These are phyloP conservation scores for Haplographium delicatum DNA, from an alignment of 495 filamentous ascomycete genomes.

Conservation along the genomic window DNA sequence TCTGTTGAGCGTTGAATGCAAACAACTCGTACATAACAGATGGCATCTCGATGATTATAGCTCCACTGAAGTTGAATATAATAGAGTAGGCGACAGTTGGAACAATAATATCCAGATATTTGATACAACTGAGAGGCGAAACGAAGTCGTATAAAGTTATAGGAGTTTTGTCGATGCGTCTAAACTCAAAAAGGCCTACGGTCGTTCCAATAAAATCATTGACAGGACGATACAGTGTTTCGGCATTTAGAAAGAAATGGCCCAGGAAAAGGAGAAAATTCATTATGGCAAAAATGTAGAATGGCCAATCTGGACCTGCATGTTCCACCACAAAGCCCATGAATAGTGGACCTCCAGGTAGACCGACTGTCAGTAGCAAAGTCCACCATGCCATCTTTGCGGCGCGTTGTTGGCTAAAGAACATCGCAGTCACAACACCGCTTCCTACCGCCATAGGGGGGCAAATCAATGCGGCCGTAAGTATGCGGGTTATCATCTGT, in stretches of 20 bases:
- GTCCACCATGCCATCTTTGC: conserved; percentile 52
- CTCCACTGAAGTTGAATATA: conserved; percentile 46
- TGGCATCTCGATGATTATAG: conserved; percentile 49
- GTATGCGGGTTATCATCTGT: no score
- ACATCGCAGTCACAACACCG: conserved; percentile 47
- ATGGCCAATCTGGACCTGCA: conserved; percentile 39
- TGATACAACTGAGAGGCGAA: not conserved
- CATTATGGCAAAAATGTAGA: conserved; percentile 36
- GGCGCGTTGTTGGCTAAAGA: conserved; percentile 43
- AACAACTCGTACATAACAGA: conserved; percentile 45
- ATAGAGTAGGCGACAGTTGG: conserved; percentile 47
- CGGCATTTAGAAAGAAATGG: no score
- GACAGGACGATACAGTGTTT: no score
- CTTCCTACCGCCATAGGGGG: conserved; percentile 49
- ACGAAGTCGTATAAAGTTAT: not conserved
- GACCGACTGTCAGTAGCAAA: conserved; percentile 44
- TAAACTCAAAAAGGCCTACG: no score
- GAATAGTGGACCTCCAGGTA: conserved; percentile 34
- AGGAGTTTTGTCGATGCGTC: no score
- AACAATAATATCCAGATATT: conserved; percentile 37
- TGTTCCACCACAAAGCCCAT: conserved; percentile 40
- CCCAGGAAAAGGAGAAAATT: not conserved
- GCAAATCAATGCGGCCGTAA: conserved; percentile 51
- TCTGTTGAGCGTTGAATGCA: conserved; percentile 45
- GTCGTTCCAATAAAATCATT: no score